These are phyloP conservation scores for Delitschia confertaspora DNA, from an alignment of 495 filamentous ascomycete species.

Conservation along the genomic window DNA sequence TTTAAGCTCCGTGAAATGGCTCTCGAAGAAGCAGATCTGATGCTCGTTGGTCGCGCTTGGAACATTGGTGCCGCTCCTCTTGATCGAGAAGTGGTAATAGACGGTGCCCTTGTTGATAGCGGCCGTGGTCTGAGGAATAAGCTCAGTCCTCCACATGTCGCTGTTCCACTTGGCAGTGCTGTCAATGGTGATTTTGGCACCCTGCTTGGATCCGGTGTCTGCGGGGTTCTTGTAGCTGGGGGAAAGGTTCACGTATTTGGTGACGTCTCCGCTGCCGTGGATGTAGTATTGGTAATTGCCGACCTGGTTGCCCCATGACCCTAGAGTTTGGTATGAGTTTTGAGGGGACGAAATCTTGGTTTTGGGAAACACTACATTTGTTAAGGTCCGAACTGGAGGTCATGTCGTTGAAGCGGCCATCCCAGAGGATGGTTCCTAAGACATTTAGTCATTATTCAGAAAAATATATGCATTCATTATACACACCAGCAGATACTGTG, in stretches of 20 bases:
- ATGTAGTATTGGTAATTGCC: conserved; percentile 69
- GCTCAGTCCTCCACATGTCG: conserved; percentile 44
- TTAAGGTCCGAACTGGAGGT: conserved; percentile 42
- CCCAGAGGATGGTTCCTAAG: conserved; percentile 45
- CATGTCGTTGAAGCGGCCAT: conserved; percentile 54
- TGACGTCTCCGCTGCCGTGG: conserved; percentile 48
- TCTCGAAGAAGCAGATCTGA: conserved; percentile 69
- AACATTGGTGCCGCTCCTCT: conserved; percentile 48
- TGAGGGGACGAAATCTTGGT: background rate
- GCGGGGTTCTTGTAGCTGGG: conserved; percentile 57
- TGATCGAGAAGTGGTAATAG: conserved; percentile 64
- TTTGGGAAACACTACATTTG: conserved; percentile 35
- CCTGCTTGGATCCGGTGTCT: conserved; percentile 51
- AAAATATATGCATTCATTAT: background rate
- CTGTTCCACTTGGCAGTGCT: conserved; percentile 37
- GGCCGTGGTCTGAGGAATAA: conserved; percentile 60
- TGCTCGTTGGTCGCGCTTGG: conserved; percentile 57
- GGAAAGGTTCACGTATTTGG: conserved; percentile 49
- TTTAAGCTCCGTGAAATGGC: conserved; percentile 70
- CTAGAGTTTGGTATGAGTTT: conserved; percentile 6
- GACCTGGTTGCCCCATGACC: conserved; percentile 58
- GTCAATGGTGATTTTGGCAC: conserved; percentile 61
- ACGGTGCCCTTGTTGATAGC: conserved; percentile 54
- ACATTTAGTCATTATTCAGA: background rate
- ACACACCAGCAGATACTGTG: conserved; percentile 15